Conservation (phyloP, 495 filamentous ascomycete species). For the Penicillium silybi region DNA sequence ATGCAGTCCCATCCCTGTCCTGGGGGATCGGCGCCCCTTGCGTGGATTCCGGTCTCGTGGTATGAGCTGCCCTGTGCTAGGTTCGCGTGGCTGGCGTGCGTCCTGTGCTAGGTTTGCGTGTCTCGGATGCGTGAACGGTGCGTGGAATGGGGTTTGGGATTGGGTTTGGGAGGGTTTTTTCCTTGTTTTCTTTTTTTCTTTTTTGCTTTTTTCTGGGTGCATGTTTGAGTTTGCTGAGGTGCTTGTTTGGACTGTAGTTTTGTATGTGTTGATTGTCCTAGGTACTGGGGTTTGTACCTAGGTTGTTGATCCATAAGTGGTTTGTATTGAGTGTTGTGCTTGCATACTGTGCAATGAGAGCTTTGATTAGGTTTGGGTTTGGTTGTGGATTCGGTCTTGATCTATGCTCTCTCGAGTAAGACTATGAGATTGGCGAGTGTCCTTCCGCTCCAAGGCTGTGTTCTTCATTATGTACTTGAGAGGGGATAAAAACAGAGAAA, state of each 20-base stretch:
- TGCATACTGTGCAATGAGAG: too few relatives aligned
- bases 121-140: not conserved
- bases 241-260: not conserved
- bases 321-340: too few relatives aligned
- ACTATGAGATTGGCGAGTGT: not conserved
- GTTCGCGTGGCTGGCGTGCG: constrained; percentile 9
- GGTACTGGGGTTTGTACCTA: too few relatives aligned
- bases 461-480: not conserved
- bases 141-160: too few relatives aligned
- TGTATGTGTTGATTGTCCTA: not conserved
- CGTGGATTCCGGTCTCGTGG: constrained; percentile 12
- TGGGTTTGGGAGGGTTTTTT: too few relatives aligned
- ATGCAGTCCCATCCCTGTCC: constrained; percentile 10
- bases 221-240: not conserved
- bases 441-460: not conserved
- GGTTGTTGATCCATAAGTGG: too few relatives aligned
- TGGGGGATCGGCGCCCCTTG: constrained; percentile 18
- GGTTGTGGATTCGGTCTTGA: too few relatives aligned
- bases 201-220: not conserved
- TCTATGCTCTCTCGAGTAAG: not conserved
- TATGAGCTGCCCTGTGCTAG: constrained; percentile 2
- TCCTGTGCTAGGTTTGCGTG: not conserved
- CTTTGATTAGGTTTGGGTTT: too few relatives aligned
- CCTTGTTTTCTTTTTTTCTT: too few relatives aligned
- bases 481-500: not conserved